Base-by-base conservation (phyloP, 306 rosid species). In the Astragalus glycyphyllos region DNA sequence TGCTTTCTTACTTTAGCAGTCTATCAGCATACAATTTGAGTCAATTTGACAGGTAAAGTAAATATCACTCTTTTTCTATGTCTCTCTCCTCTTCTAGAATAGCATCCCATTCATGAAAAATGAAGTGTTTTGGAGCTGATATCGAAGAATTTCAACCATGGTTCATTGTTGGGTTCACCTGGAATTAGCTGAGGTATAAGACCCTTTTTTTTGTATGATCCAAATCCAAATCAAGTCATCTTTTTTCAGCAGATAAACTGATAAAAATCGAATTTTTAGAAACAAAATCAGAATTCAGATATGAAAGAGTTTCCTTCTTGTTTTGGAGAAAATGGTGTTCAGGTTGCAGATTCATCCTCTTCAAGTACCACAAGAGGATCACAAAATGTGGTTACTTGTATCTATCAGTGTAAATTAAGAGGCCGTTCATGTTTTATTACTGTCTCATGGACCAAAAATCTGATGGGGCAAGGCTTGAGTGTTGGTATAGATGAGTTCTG, bases 271-370 rank as follows among this genome's bases (percentile, higher is more conserved):
- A 58, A 32, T 60, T 76, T 66, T 66, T 38, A 12, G 15, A 68
- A 56, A 62, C 60, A 29, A 73, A 72, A 15, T 64, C 74, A 50
- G 41, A 35, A 15, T 47, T 50, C 6, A 56, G 73, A 26, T 68
- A 95, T 95, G 99, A 91, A 86, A 86, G 99, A 95, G 51, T 91
- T 95, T 75, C 96, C 96, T 65, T 91, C 99, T 81, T 95, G 97
- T 79, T 91, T 95, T 73, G 99, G 97, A 42, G 99, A 95, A 85
- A 95, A 84, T 80, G 97, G 97, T 41, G 89, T 95, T 41, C 93
- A 91, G 83, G 84, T 95, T 68, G 89, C 84, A 2, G 96, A 95
- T 84, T 82, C 94, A 4, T 81, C 87, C 1, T 80, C 90, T 0
- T 84, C 96, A 35, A 78, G 81, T 4, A 23, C 85, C 14, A 70